phyloP scores from a whole-genome alignment of 2,329 filamentous ascomycete genomes.

The Fusarium staphyleae region DNA sequence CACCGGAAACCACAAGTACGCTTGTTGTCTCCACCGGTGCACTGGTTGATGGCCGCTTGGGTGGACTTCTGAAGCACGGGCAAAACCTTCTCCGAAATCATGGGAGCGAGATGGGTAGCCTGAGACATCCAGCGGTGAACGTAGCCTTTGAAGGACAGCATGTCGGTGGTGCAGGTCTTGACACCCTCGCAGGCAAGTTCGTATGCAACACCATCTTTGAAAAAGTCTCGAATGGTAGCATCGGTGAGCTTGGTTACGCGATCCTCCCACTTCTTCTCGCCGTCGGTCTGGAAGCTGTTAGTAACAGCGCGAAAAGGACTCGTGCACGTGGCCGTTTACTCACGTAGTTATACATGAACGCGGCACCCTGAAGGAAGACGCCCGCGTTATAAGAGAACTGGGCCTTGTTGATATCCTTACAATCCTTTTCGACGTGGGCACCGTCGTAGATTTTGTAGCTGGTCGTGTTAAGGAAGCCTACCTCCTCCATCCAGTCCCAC shows the following conservation, averaged over 20 bases:
- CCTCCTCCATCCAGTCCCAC: constrained; percentile 66
- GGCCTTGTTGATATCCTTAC: constrained; percentile 60
- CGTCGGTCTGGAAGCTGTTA: constrained; percentile 51
- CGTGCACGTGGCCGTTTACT: constrained; percentile 25
- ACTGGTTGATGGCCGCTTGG: constrained; percentile 61
- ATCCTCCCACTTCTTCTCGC: constrained; percentile 58
- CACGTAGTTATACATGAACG: constrained; percentile 69
- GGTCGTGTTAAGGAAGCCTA: constrained; percentile 65
- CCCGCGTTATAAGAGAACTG: constrained; percentile 70
- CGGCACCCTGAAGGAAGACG: constrained; percentile 63
- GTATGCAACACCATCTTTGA: constrained; percentile 62
- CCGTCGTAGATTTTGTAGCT: constrained; percentile 69
- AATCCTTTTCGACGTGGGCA: constrained; percentile 59
- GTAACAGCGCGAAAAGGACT: not conserved
- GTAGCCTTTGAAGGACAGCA: constrained; percentile 69
- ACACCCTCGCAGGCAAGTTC: constrained; percentile 67
- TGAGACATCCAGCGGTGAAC: constrained; percentile 64
- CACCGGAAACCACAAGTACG: constrained; percentile 63
- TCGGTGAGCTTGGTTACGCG: constrained; percentile 53
- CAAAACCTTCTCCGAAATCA: constrained; percentile 57
- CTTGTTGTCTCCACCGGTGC: constrained; percentile 57
- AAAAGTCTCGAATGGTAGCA: constrained; percentile 55
- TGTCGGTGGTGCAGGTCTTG: constrained; percentile 66
- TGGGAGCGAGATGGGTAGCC: constrained; percentile 62
- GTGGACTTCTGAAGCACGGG: constrained; percentile 61